A percentile compares a stretch with the other conserved stretches of the same genome.
Conservation (phyloP, 208 protist genomes). For the Leishmania gerbilli region DNA sequence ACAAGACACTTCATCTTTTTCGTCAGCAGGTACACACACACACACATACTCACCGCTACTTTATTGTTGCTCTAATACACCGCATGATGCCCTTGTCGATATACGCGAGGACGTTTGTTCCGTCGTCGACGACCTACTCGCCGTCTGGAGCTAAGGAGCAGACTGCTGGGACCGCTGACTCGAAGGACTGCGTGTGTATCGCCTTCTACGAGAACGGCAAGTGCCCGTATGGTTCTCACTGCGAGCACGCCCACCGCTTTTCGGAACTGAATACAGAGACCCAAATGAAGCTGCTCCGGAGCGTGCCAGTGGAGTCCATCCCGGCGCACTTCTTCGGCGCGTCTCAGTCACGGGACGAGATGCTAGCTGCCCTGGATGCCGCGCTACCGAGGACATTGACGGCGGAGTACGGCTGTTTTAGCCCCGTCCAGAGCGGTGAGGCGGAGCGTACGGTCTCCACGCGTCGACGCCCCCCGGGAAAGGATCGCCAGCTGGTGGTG, state of each 20-base stretch:
- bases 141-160: slow-evolving; percentile 6
- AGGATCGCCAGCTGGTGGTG: slow-evolving; percentile 25
- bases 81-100: slow-evolving; percentile 54
- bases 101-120: slow-evolving; percentile 37
- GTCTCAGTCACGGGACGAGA: neutral
- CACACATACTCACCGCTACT: neutral
- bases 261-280: slow-evolving; percentile 52
- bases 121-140: slow-evolving; percentile 12
- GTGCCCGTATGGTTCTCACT: slow-evolving; percentile 62
- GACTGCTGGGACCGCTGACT: neutral
- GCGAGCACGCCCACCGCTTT: slow-evolving; percentile 78
- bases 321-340: slow-evolving; percentile 60
- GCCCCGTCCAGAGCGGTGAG: slow-evolving; percentile 20
- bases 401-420: slow-evolving; percentile 45
- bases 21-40: neutral
- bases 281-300: slow-evolving; percentile 59
- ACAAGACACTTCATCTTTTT: slow-evolving; percentile 1
- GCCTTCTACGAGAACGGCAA: slow-evolving; percentile 68
- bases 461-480: slow-evolving; percentile 24
- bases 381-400: slow-evolving; percentile 39
- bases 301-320: slow-evolving; percentile 56
- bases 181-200: slow-evolving; percentile 71
- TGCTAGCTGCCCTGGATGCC: neutral
- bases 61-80: neutral
- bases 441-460: slow-evolving; percentile 25